Evolutionary conservation across 1,284 basidiomycete species (phyloP).

Genomic region (Leccinum griseonigrum): DNA sequence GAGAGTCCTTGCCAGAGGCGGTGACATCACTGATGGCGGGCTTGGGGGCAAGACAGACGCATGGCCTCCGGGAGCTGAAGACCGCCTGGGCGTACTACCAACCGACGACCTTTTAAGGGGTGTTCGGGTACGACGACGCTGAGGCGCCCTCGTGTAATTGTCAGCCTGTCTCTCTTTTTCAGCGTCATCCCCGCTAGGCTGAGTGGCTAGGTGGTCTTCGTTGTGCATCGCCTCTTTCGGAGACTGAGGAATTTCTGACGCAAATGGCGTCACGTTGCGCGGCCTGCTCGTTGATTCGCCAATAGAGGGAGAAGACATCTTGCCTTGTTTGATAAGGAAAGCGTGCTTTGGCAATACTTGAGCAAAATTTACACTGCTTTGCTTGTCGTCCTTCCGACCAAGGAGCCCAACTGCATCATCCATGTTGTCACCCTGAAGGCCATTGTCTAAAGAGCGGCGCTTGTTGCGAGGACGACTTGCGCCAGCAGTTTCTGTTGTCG

Average conservation of each 20-base stretch:
- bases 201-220: not conserved
- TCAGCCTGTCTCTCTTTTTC: slow-evolving; percentile 7
- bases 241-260: not conserved
- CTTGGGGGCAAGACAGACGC: slow-evolving; percentile 26
- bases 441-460: slow-evolving; percentile 6
- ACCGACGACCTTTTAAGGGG: not conserved
- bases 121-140: slow-evolving; percentile 14
- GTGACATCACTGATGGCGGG: slow-evolving; percentile 31
- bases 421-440: not conserved
- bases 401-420: not conserved
- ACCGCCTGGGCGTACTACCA: slow-evolving; percentile 1
- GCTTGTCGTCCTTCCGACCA: not conserved
- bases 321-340: not conserved
- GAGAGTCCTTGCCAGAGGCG: slow-evolving; percentile 28
- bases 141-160: slow-evolving; percentile 18
- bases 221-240: not conserved
- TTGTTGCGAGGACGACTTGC: not conserved
- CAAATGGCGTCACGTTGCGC: slow-evolving; percentile 15
- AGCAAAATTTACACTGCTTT: not conserved
- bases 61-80: slow-evolving; percentile 20
- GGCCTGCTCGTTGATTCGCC: not conserved
- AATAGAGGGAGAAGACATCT: not conserved
- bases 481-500: not conserved
- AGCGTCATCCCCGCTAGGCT: not conserved
- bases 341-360: not conserved